Percentiles rank a stretch among this genome's conserved stretches.
phyloP scores from a whole-genome alignment of 2,329 filamentous ascomycete genomes.

The Allantophomopsis cytisporea region DNA sequence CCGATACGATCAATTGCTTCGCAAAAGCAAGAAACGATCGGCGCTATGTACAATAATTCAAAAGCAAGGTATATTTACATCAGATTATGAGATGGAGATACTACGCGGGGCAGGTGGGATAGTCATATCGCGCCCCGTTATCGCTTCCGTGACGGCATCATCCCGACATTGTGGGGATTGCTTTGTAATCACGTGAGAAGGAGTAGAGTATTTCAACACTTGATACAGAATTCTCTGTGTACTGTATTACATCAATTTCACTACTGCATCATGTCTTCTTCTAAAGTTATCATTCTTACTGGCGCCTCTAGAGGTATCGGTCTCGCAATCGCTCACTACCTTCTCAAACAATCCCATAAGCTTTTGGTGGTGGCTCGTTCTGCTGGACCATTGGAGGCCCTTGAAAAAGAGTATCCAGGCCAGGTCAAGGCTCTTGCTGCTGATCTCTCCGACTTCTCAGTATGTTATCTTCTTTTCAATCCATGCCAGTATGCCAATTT shows the following conservation, averaged over 20 bases:
- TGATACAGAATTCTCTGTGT: no score
- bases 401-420: constrained; percentile 35
- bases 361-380: constrained; percentile 45
- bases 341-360: constrained; percentile 39
- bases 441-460: constrained; percentile 39
- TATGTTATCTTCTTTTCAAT: constrained; percentile 15
- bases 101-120: no score
- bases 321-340: constrained; percentile 35
- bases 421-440: constrained; percentile 42
- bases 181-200: no score
- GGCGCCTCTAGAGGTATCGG: constrained; percentile 52
- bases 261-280: constrained; percentile 23
- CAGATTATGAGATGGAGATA: no score
- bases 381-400: constrained; percentile 28
- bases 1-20: constrained; percentile 3
- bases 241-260: no score
- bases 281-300: constrained; percentile 58
- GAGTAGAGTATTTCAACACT: no score
- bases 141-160: no score
- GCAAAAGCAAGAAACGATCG: constrained; percentile 6
- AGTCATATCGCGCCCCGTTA: no score
- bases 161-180: no score
- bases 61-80: no score
- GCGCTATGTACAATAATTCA: constrained; percentile 8
- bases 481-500: background rate